Evolutionary conservation across 2,329 filamentous ascomycete species (phyloP).

Genomic region (Alternaria novae-zelandiae): DNA sequence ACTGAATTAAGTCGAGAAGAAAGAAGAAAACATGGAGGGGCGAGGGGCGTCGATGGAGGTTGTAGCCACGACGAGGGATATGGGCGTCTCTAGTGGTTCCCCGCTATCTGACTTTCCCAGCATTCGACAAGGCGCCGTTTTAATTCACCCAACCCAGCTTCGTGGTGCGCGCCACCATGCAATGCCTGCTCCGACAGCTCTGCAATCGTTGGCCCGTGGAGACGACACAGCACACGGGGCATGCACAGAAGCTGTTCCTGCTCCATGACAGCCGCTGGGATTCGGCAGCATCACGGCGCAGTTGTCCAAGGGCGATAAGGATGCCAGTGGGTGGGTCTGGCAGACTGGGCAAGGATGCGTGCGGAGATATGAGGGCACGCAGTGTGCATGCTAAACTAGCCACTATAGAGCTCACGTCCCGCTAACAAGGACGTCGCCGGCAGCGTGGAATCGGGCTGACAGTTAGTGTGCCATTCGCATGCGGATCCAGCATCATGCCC

Average conservation of each 20-base stretch:
- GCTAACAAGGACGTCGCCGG: slow-evolving; percentile 15
- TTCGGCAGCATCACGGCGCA: slow-evolving; percentile 12
- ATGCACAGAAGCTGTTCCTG: slow-evolving; percentile 11
- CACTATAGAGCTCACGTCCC: neutral
- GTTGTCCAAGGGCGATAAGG: slow-evolving; percentile 15
- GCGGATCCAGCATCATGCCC: slow-evolving; percentile 26
- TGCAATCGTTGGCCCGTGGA: slow-evolving; percentile 25
- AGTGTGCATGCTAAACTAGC: slow-evolving; percentile 2
- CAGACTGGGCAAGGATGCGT: neutral
- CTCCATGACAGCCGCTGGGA: slow-evolving; percentile 10
- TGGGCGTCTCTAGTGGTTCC: slow-evolving; percentile 34
- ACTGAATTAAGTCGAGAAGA: slow-evolving; percentile 16
- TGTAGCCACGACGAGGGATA: slow-evolving; percentile 42
- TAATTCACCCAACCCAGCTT: slow-evolving; percentile 32
- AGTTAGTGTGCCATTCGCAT: slow-evolving; percentile 28
- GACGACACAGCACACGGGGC: slow-evolving; percentile 15
- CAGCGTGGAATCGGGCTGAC: slow-evolving; percentile 37
- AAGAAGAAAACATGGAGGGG: slow-evolving; percentile 27
- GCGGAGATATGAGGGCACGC: slow-evolving; percentile 3
- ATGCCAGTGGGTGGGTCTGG: slow-evolving; percentile 17
- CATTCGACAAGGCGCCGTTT: slow-evolving; percentile 40
- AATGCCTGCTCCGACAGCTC: slow-evolving; percentile 26
- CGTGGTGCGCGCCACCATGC: slow-evolving; percentile 39
- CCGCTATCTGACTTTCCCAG: slow-evolving; percentile 34
- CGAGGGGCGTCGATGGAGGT: slow-evolving; percentile 26